phyloP scores from a whole-genome alignment of 306 rosid species.

The Gillenia trifoliata region DNA sequence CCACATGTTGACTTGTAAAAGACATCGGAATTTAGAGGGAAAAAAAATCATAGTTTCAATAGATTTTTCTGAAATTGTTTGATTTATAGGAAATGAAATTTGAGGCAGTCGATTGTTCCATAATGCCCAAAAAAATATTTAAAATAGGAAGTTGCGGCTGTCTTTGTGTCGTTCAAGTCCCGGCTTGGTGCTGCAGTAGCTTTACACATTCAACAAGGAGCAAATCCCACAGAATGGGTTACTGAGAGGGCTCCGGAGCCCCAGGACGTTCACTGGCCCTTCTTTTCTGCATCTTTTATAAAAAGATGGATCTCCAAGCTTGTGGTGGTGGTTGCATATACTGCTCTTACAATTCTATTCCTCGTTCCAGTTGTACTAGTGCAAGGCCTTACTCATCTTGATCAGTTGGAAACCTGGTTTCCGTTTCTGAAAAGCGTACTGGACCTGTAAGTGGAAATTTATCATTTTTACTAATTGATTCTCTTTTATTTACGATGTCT shows the following conservation, averaged over 20 bases:
- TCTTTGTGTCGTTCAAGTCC: conserved; percentile 86
- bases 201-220: conserved; percentile 63
- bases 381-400: conserved; percentile 76
- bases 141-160: conserved; percentile 70
- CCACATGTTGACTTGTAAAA: not conserved
- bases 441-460: conserved; percentile 50
- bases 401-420: conserved; percentile 54
- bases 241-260: conserved; percentile 87
- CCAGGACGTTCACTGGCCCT: conserved; percentile 75
- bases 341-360: conserved; percentile 53
- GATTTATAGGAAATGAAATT: conserved; percentile 18
- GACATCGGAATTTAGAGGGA: not conserved
- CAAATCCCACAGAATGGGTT: conserved; percentile 74
- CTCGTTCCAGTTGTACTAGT: conserved; percentile 73
- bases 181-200: conserved; percentile 73
- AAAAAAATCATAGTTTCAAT: not conserved
- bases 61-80: not conserved
- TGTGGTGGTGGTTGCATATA: conserved; percentile 46
- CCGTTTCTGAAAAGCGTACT: conserved; percentile 64
- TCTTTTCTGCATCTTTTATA: conserved; percentile 59
- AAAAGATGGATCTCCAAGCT: conserved; percentile 65
- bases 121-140: conserved; percentile 7
- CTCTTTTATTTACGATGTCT: not conserved
- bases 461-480: not conserved
- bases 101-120: conserved; percentile 13